A percentile compares a stretch with the other conserved stretches of the same genome.
Conservation (phyloP, 176 grass and related monocot species). For the Triticum urartu region DNA sequence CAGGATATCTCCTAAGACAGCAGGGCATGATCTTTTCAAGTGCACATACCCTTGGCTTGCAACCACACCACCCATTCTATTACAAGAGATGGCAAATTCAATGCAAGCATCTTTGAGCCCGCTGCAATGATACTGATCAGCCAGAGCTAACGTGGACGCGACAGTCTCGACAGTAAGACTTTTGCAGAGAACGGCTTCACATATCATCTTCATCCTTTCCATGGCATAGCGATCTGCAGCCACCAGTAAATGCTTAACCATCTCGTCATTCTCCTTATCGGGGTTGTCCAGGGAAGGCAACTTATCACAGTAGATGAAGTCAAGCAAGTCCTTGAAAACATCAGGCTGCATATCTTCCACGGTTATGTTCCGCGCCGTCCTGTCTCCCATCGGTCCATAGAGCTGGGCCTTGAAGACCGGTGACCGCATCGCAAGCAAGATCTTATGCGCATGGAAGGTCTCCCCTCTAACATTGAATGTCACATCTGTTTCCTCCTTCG, state of each 20-base stretch:
- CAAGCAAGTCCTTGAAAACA: background rate
- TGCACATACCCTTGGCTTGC: background rate
- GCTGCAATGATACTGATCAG: background rate
- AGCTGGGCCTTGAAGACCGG: background rate
- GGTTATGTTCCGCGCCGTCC: background rate
- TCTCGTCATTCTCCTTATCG: background rate
- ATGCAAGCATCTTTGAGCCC: constrained; percentile 1
- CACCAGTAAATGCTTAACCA: background rate
- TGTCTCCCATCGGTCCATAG: background rate
- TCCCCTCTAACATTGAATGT: background rate
- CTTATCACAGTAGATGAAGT: background rate
- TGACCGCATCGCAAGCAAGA: background rate
- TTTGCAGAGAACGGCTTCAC: background rate
- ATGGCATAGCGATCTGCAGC: background rate
- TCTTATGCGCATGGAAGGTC: background rate
- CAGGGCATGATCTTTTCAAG: background rate
- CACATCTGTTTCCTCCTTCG: background rate
- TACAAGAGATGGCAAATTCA: background rate
- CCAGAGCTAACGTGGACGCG: background rate
- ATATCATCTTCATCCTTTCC: background rate
- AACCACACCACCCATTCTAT: background rate
- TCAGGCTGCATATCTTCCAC: background rate
- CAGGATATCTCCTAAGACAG: background rate
- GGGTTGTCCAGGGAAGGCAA: background rate
- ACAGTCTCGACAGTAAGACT: background rate